These are phyloP conservation scores for Pseudovirgaria hyperparasitica DNA, from an alignment of 2,329 filamentous ascomycete species.

Conservation along the genomic window DNA sequence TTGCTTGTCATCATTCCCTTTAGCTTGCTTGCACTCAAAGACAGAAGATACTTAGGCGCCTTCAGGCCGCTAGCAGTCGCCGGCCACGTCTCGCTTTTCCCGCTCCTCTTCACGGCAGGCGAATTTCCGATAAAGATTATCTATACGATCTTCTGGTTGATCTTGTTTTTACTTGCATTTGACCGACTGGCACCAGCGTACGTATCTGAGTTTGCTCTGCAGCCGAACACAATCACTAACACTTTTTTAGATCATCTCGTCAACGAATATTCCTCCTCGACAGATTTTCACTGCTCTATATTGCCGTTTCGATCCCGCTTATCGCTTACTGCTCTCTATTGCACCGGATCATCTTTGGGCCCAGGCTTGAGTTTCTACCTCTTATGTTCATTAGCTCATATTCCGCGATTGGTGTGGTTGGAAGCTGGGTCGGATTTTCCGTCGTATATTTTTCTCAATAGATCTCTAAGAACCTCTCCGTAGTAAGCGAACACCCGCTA, in stretches of 20 bases:
- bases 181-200: conserved; percentile 73
- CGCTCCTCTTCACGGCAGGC: conserved; percentile 77
- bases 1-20: conserved; percentile 91
- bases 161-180: conserved; percentile 74
- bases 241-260: conserved; percentile 44
- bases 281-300: conserved; percentile 80
- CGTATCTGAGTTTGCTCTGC: conserved; percentile 13
- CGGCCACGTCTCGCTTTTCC: conserved; percentile 90
- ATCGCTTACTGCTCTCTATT: conserved; percentile 79
- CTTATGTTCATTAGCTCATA: conserved; percentile 97
- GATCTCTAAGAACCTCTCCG: not conserved
- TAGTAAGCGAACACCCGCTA: not conserved
- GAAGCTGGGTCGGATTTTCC: conserved; percentile 89
- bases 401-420: conserved; percentile 83
- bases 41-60: conserved; percentile 79
- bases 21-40: conserved; percentile 78
- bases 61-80: conserved; percentile 87
- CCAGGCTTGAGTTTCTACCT: conserved; percentile 76
- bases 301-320: conserved; percentile 76
- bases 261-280: conserved; percentile 83
- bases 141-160: conserved; percentile 86
- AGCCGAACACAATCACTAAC: conserved; percentile 8
- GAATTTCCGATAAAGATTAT: conserved; percentile 91
- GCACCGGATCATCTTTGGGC: conserved; percentile 73
- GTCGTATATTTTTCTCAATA: conserved; percentile 63